Evolutionary conservation across 352 stramenopile genomes (phyloP), one percentile per base, ranked within the genome.

Genomic region (Plasmopara viticola): DNA sequence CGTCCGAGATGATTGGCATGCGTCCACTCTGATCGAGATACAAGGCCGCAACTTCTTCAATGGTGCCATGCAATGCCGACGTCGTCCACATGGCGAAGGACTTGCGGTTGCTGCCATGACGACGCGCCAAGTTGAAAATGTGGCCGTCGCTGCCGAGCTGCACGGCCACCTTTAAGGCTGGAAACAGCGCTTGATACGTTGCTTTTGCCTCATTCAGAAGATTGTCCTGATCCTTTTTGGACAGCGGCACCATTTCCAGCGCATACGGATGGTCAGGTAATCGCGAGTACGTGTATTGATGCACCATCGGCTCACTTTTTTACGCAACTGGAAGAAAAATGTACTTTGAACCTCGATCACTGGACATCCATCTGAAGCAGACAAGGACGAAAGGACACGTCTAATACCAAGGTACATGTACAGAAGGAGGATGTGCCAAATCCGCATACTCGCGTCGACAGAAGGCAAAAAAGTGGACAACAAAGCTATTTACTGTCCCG

Each of bases 11-110:
- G 39, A 88, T 67, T 14, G 82, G 60, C 42, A 81, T 69, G 13
- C 54, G 65, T 33, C 53, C 61, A 48, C 71, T 66, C 50, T 56
- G 50, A 48, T 62, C 58, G 35, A 81, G 58, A 58, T 86, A 86
- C 43, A 88, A 66, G 37, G 66, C 60, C 0, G 78, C 69, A 25
- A 88, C 75, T 44, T 86, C 78, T 5, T 88, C 75, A 13, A 88
- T 58, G 30, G 71, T 76, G 17, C 78, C 78, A 20, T 68, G 68
- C 14, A 85, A 59, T 29, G 66, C 56, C 6, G 63, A 76, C 6
- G 65, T 79, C 47, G 77, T 78, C 65, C 72, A 84, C 65, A 86
- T 73, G 65, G 72, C 68, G 45, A 81, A 58, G n/a, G 72, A 72
- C 52, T 77, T 81, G 35, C 55, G 20, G 43, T 62, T 63, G 31